These are phyloP conservation scores for Pleurotus citrinopileatus DNA, from an alignment of 768 basidiomycete species.

Conservation along the genomic window DNA sequence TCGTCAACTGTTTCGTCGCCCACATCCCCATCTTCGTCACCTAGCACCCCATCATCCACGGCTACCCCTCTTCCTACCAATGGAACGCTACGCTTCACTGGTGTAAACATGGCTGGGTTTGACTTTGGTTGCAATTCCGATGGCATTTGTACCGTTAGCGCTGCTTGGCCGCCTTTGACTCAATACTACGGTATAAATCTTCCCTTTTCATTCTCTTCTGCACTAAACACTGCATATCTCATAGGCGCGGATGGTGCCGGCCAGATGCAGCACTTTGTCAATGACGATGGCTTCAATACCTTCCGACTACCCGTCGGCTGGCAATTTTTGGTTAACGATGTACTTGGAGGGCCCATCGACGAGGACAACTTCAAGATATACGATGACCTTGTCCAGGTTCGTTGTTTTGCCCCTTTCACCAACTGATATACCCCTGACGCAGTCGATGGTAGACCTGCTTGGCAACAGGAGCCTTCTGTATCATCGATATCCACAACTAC, in stretches of 20 bases:
- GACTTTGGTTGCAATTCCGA: slow-evolving; percentile 51
- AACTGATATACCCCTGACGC: background rate
- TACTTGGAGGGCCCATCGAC: slow-evolving; percentile 37
- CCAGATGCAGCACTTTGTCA: slow-evolving; percentile 63
- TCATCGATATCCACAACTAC: slow-evolving; percentile 62
- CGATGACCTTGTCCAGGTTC: slow-evolving; percentile 47
- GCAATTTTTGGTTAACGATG: slow-evolving; percentile 46
- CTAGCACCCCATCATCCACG: slow-evolving; percentile 20
- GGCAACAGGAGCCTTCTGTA: slow-evolving; percentile 46
- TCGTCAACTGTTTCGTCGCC: background rate
- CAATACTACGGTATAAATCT: slow-evolving; percentile 36
- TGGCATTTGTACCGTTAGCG: slow-evolving; percentile 36
- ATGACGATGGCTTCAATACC: slow-evolving; percentile 50
- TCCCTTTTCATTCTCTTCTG: background rate
- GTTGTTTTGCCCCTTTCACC: background rate
- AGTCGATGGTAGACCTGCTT: slow-evolving; percentile 32
- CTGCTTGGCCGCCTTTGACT: slow-evolving; percentile 41
- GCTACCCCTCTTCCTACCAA: slow-evolving; percentile 8
- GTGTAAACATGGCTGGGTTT: slow-evolving; percentile 55
- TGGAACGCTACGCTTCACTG: slow-evolving; percentile 33
- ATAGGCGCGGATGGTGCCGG: slow-evolving; percentile 41
- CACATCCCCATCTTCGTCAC: slow-evolving; percentile 11
- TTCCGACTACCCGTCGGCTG: slow-evolving; percentile 63
- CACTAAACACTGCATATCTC: background rate
- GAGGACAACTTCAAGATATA: slow-evolving; percentile 44